Evolutionary conservation across 2,329 filamentous ascomycete genomes (phyloP).

Genomic region (Didymella exigua): DNA sequence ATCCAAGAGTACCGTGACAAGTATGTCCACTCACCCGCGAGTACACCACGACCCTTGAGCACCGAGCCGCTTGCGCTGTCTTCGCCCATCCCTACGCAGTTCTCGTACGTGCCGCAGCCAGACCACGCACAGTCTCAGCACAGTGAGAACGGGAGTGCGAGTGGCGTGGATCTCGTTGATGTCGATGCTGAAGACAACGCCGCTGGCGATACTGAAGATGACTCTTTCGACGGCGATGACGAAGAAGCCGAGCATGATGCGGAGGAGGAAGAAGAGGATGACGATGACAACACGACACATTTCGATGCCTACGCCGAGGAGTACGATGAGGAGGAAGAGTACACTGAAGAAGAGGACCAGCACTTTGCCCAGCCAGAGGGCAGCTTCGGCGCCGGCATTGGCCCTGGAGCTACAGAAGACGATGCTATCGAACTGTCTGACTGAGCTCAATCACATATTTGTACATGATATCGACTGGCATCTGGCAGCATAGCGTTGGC

Average conservation of each 20-base stretch:
- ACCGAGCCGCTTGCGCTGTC: slow-evolving; percentile 30
- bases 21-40: slow-evolving; percentile 22
- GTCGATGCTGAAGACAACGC: slow-evolving; percentile 16
- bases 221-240: slow-evolving; percentile 15
- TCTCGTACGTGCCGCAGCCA: slow-evolving; percentile 23
- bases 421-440: slow-evolving; percentile 46
- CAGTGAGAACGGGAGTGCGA: slow-evolving; percentile 19
- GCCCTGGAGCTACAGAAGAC: slow-evolving; percentile 36
- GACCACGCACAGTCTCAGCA: slow-evolving; percentile 14
- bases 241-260: slow-evolving; percentile 19
- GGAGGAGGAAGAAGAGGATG: slow-evolving; percentile 9
- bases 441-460: slow-evolving; percentile 12
- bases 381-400: slow-evolving; percentile 6
- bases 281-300: slow-evolving; percentile 10
- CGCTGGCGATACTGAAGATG: slow-evolving; percentile 16
- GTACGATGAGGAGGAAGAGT: slow-evolving; percentile 21
- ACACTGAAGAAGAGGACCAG: slow-evolving; percentile 19
- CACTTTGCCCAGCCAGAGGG: slow-evolving; percentile 6
- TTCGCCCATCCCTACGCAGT: slow-evolving; percentile 32
- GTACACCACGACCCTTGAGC: slow-evolving; percentile 19
- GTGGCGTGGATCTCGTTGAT: slow-evolving; percentile 16
- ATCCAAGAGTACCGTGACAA: slow-evolving; percentile 35
- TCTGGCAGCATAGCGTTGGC: slow-evolving; percentile 13
- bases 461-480: not conserved
- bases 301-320: slow-evolving; percentile 9